Evolutionary conservation across 345 rosid genomes (phyloP).

Genomic region (Cochlearia excelsa): DNA sequence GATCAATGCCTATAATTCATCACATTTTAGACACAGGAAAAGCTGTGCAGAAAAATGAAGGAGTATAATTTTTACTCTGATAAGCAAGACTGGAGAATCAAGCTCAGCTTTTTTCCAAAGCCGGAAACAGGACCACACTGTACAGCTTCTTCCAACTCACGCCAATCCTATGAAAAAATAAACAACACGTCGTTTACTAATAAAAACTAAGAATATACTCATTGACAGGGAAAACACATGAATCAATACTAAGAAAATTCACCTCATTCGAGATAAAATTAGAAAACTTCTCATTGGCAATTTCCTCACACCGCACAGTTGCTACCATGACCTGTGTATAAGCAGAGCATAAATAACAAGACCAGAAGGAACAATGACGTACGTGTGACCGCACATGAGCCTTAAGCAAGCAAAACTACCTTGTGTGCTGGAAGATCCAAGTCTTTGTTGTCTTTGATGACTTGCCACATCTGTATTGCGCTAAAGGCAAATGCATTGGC

Average conservation of each 20-base stretch:
- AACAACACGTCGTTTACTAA: background rate
- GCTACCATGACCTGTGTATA: conserved; percentile 92
- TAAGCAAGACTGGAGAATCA: conserved; percentile 49
- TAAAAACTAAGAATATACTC: conserved; percentile 9
- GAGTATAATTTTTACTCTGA: conserved; percentile 55
- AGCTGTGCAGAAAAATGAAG: conserved; percentile 1
- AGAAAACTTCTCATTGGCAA: conserved; percentile 72
- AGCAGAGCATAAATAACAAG: conserved; percentile 24
- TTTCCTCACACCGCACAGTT: conserved; percentile 98
- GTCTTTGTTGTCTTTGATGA: conserved; percentile 95
- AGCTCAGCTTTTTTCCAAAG: conserved; percentile 82
- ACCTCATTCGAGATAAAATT: conserved; percentile 70
- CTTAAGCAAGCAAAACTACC: conserved; percentile 45
- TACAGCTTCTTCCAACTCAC: conserved; percentile 67
- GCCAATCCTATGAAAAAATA: conserved; percentile 63
- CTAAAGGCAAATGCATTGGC: conserved; percentile 98
- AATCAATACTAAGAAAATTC: conserved; percentile 15
- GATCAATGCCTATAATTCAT: conserved; percentile 3
- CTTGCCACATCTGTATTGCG: conserved; percentile 87
- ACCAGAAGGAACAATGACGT: background rate
- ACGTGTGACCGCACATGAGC: background rate
- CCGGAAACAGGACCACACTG: conserved; percentile 65
- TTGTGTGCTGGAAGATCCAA: conserved; percentile 99
- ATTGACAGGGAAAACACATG: conserved; percentile 1
- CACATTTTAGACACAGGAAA: background rate